Evolutionary conservation across 345 rosid species (phyloP).

Genomic region (Gynandropsis gynandra): DNA sequence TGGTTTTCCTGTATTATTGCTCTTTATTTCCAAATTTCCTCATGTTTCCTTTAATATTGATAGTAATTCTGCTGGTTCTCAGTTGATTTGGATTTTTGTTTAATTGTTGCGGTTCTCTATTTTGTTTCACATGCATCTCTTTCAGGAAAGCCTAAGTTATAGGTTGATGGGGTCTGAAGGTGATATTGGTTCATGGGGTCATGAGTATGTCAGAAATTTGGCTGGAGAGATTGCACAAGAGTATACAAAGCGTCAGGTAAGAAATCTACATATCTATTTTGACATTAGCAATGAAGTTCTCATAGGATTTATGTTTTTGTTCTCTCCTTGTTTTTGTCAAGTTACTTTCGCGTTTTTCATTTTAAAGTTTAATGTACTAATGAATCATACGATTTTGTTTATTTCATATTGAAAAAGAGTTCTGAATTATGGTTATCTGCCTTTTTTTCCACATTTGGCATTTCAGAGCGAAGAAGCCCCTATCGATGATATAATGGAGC

Average conservation of each 20-base stretch:
- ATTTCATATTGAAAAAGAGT: constrained; percentile 12
- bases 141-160: constrained; percentile 81
- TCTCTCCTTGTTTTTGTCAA: not conserved
- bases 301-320: not conserved
- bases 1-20: constrained; percentile 1
- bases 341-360: constrained; percentile 11
- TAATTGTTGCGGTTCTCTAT: not conserved
- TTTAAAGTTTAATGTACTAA: constrained; percentile 13
- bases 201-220: constrained; percentile 91
- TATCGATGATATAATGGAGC: constrained; percentile 64
- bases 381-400: constrained; percentile 2
- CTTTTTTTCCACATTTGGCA: not conserved
- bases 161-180: constrained; percentile 79
- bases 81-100: not conserved
- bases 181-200: constrained; percentile 97
- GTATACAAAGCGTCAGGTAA: constrained; percentile 70
- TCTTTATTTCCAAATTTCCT: not conserved
- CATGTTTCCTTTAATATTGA: not conserved
- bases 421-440: constrained; percentile 11
- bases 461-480: constrained; percentile 58
- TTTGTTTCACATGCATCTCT: constrained; percentile 3
- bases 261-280: constrained; percentile 12
- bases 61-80: not conserved
- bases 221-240: constrained; percentile 87
- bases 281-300: not conserved